Percentiles rank a stretch among this genome's conserved stretches.
These are phyloP conservation scores for Beauveria australis DNA, from an alignment of 2,329 filamentous ascomycete genomes.

Conservation along the genomic window DNA sequence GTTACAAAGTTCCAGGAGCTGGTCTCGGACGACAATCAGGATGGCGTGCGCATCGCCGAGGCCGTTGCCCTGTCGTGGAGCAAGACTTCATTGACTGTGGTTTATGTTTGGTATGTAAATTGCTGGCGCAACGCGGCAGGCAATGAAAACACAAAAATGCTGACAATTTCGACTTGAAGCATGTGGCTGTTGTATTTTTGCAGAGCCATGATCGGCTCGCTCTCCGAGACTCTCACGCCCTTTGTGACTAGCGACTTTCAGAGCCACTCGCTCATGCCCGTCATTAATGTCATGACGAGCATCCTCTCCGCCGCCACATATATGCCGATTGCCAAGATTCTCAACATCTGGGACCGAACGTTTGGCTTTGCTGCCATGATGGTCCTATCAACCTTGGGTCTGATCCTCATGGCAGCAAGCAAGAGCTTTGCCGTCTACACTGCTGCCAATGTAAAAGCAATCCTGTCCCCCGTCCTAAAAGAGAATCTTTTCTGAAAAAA, in stretches of 20 bases:
- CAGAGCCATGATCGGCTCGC: constrained; percentile 5
- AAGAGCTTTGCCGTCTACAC: constrained; percentile 39
- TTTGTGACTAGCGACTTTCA: constrained; percentile 4
- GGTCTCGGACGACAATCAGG: constrained; percentile 13
- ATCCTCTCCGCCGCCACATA: constrained; percentile 20
- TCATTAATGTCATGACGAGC: constrained; percentile 31
- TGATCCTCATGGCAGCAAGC: constrained; percentile 51
- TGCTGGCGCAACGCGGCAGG: background rate
- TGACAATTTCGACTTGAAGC: background rate
- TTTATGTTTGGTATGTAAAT: constrained; percentile 14
- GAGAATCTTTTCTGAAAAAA: background rate
- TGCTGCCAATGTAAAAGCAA: constrained; percentile 15
- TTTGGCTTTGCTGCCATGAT: constrained; percentile 27
- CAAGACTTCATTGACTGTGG: constrained; percentile 14
- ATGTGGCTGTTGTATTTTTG: constrained; percentile 12
- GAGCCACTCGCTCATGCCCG: constrained; percentile 10
- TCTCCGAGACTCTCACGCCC: background rate
- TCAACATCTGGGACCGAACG: constrained; percentile 30
- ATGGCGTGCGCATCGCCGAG: constrained; percentile 18
- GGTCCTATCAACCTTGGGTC: constrained; percentile 28
- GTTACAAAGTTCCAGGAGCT: background rate
- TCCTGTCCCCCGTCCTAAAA: too few relatives aligned
- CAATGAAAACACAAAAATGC: background rate
- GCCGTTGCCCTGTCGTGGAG: constrained; percentile 18
- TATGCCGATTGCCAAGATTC: constrained; percentile 28